A percentile compares a stretch with the other conserved stretches of the same genome.
Evolutionary conservation across 805 yeast genomes (phyloP).

Genomic region (Hanseniaspora jakobsenii): DNA sequence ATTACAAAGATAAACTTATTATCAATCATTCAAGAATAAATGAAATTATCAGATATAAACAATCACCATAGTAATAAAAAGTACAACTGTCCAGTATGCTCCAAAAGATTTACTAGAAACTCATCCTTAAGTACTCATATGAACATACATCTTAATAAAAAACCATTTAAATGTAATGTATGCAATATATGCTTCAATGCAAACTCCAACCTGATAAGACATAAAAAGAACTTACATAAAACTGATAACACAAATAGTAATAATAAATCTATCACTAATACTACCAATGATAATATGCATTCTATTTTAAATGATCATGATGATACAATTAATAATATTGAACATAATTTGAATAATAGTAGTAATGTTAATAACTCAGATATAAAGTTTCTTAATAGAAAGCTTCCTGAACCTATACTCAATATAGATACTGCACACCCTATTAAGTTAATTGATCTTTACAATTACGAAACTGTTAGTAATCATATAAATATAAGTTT

Average conservation of each 20-base stretch:
- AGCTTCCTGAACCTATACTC: conserved; percentile 10
- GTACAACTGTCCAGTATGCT: conserved; percentile 1
- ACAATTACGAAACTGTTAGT: conserved; percentile 1
- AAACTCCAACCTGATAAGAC: conserved; percentile 8
- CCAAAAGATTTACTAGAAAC: conserved; percentile 8
- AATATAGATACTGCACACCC: conserved; percentile 5
- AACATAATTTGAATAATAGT: too few species aligned
- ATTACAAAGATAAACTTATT: too few species aligned
- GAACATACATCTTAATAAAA: conserved; percentile 7
- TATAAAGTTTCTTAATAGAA: background rate
- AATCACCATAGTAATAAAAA: background rate
- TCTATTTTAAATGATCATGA: too few species aligned
- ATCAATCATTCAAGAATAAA: too few species aligned
- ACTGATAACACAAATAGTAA: background rate
- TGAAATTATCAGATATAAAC: background rate
- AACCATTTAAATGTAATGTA: conserved; percentile 5
- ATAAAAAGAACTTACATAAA: conserved; percentile 9
- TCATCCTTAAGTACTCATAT: conserved; percentile 9
- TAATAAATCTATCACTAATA: background rate
- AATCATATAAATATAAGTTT: conserved; percentile 1
- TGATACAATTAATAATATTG: too few species aligned
- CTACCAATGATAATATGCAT: too few species aligned
- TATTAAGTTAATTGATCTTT: conserved; percentile 4
- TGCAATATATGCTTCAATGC: conserved; percentile 8
- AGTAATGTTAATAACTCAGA: background rate